Evolutionary conservation across 2,329 filamentous ascomycete species (phyloP).

Genomic region (Westerdykella aurantiaca): DNA sequence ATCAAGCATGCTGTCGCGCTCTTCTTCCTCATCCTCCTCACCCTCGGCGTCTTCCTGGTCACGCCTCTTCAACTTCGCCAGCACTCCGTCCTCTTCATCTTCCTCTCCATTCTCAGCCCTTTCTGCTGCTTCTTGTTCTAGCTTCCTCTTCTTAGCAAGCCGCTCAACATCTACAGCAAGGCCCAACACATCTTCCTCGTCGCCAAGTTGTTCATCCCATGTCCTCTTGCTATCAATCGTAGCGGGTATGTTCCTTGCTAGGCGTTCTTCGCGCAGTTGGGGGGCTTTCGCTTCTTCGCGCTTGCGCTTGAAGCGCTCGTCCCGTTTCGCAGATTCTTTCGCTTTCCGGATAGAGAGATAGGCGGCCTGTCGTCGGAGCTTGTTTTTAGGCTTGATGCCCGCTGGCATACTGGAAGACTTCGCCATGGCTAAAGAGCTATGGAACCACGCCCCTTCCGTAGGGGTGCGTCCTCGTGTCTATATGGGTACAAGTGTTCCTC

Average conservation of each 20-base stretch:
- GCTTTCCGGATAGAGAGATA: constrained; percentile 75
- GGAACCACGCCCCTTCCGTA: background rate
- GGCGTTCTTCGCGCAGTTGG: constrained; percentile 63
- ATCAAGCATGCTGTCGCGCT: constrained; percentile 67
- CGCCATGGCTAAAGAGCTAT: background rate
- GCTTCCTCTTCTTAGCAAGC: constrained; percentile 41
- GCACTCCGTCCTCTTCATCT: constrained; percentile 24
- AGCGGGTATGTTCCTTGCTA: constrained; percentile 68
- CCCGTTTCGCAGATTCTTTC: constrained; percentile 67
- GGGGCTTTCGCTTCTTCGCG: constrained; percentile 84
- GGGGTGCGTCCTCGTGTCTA: no score
- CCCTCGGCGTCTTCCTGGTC: constrained; percentile 11
- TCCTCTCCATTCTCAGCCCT: background rate
- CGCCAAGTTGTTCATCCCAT: constrained; percentile 66
- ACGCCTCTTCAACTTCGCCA: constrained; percentile 31
- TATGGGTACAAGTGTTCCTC: no score
- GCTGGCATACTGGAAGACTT: constrained; percentile 43
- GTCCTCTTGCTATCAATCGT: constrained; percentile 51
- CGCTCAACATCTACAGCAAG: constrained; percentile 43
- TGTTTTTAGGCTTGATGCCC: constrained; percentile 62
- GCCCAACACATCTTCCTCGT: constrained; percentile 41
- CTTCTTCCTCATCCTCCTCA: constrained; percentile 15
- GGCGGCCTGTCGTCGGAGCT: constrained; percentile 69
- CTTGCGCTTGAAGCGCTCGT: constrained; percentile 70
- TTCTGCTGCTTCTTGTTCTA: constrained; percentile 36